Evolutionary conservation across 2,329 filamentous ascomycete genomes (phyloP).

Genomic region (Byssothecium circinans): DNA sequence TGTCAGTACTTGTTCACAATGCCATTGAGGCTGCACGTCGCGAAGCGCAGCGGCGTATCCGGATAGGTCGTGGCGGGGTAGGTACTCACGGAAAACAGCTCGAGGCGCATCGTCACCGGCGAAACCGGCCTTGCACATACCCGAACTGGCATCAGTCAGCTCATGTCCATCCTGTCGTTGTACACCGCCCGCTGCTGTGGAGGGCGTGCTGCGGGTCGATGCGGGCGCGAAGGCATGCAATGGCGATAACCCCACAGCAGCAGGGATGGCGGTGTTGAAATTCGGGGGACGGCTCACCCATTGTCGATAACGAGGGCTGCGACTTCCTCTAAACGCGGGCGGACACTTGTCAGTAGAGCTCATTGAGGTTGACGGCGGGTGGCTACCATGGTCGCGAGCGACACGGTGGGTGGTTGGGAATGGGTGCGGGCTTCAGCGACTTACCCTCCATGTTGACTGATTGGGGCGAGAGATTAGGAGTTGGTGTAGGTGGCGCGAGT

Average conservation of each 20-base stretch:
- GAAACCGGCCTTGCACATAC: constrained; percentile 99
- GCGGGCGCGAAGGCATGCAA: constrained; percentile 25
- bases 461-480: constrained; percentile 43
- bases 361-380: constrained; percentile 31
- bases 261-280: constrained; percentile 40
- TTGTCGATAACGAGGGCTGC: constrained; percentile 99
- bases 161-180: constrained; percentile 26
- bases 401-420: constrained; percentile 1
- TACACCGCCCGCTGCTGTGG: constrained; percentile 26
- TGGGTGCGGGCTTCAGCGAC: constrained; percentile 49
- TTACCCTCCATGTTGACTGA: constrained; percentile 67
- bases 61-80: constrained; percentile 11
- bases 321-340: constrained; percentile 82
- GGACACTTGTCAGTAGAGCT: constrained; percentile 39
- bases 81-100: constrained; percentile 98
- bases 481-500: constrained; percentile 30
- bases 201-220: constrained; percentile 23
- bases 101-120: constrained; percentile 99
- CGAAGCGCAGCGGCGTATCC: constrained; percentile 9
- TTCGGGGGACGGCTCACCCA: constrained; percentile 76
- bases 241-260: constrained; percentile 42
- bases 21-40: constrained; percentile 3
- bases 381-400: constrained; percentile 2
- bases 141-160: constrained; percentile 71
- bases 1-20: constrained; percentile 31